Percentiles rank a stretch among this genome's conserved stretches.
Conservation (phyloP, 208 protist species). For the Wallacemonas sp. region DNA sequence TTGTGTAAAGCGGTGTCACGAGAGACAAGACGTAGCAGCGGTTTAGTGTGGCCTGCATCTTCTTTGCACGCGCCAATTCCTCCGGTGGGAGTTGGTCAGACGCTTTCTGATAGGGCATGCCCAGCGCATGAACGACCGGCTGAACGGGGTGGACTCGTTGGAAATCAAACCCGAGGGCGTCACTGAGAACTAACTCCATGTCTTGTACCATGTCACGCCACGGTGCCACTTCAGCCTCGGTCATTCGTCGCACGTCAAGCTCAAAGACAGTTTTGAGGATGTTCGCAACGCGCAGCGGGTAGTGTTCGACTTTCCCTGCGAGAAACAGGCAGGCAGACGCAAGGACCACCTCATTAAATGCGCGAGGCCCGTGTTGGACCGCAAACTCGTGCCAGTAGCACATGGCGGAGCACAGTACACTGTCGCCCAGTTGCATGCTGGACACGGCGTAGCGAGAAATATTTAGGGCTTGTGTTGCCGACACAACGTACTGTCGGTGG, state of each 20-base stretch:
- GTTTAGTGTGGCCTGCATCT: constrained; percentile 43
- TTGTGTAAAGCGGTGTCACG: constrained; percentile 64
- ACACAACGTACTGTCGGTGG: constrained; percentile 51
- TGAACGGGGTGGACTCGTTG: constrained; percentile 62
- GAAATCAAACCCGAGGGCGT: constrained; percentile 79
- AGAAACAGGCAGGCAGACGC: constrained; percentile 79
- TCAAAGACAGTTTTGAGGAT: constrained; percentile 69
- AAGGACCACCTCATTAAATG: constrained; percentile 70
- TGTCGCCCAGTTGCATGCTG: constrained; percentile 49
- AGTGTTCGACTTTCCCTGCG: constrained; percentile 84
- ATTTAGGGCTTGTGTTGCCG: constrained; percentile 58
- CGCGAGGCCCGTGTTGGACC: constrained; percentile 42
- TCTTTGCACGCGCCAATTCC: constrained; percentile 10
- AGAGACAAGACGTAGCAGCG: constrained; percentile 69
- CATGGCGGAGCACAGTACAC: constrained; percentile 69
- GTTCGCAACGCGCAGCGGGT: constrained; percentile 58
- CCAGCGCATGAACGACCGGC: constrained; percentile 41
- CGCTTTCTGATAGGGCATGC: constrained; percentile 9
- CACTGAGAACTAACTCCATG: constrained; percentile 72
- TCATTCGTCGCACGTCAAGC: constrained; percentile 20
- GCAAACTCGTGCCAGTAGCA: constrained; percentile 87
- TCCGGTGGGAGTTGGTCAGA: background rate
- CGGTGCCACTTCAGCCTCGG: constrained; percentile 34
- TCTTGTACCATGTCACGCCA: constrained; percentile 67
- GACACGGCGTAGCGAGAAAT: constrained; percentile 64